Evolutionary conservation across 2,329 filamentous ascomycete genomes (phyloP).

Genomic region (Dryadomyces quercivorus): DNA sequence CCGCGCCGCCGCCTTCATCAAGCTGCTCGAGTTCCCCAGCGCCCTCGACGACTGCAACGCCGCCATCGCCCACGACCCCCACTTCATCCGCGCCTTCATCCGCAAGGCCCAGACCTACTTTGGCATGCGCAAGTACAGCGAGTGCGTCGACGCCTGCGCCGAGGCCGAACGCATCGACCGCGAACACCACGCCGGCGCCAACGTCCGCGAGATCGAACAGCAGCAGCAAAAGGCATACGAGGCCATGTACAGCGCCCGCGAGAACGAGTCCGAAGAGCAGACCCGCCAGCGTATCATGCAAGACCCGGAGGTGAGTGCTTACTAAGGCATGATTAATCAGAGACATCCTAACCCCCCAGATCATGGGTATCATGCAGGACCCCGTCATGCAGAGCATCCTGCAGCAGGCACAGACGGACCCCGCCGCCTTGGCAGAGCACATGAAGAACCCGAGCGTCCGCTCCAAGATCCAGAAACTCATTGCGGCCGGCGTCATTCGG

Average conservation of each 20-base stretch:
- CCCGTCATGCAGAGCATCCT: slow-evolving; percentile 97
- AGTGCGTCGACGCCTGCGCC: slow-evolving; percentile 78
- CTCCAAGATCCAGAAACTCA: slow-evolving; percentile 86
- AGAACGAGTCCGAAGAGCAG: slow-evolving; percentile 93
- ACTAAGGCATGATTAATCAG: slow-evolving; percentile 14
- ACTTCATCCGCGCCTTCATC: slow-evolving; percentile 92
- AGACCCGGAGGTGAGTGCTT: slow-evolving; percentile 68
- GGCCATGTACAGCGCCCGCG: slow-evolving; percentile 80
- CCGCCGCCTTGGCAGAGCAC: slow-evolving; percentile 86
- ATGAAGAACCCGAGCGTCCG: slow-evolving; percentile 85
- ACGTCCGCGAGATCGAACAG: slow-evolving; percentile 82
- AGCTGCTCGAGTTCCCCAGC: slow-evolving; percentile 88
- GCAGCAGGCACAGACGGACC: slow-evolving; percentile 90
- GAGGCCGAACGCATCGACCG: slow-evolving; percentile 70
- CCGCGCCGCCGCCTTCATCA: slow-evolving; percentile 91
- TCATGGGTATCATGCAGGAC: slow-evolving; percentile 84
- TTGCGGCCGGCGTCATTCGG: slow-evolving; percentile 84
- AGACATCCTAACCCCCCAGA: slow-evolving; percentile 30
- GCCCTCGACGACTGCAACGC: slow-evolving; percentile 86
- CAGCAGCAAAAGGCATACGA: slow-evolving; percentile 87
- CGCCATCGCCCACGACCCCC: slow-evolving; percentile 81
- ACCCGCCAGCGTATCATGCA: slow-evolving; percentile 81
- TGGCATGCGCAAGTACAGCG: slow-evolving; percentile 97
- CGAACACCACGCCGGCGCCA: slow-evolving; percentile 56
- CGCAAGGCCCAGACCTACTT: slow-evolving; percentile 92